These are phyloP conservation scores for Amyloporia xantha DNA, from an alignment of 768 basidiomycete genomes.

Conservation along the genomic window DNA sequence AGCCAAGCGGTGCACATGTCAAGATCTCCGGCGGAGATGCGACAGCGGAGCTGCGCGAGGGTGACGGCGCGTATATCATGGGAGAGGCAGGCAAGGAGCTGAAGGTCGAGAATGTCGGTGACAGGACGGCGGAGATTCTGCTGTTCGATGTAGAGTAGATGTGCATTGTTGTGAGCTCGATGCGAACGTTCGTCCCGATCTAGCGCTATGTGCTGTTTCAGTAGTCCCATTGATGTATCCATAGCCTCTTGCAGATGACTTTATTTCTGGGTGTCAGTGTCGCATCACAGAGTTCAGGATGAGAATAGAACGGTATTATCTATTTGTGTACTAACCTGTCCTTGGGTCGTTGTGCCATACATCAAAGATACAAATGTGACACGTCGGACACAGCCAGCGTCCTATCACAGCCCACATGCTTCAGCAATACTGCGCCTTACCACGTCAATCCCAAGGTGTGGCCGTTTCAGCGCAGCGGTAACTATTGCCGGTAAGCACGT, in stretches of 20 bases:
- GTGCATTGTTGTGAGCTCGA: no score
- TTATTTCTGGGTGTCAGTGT: no score
- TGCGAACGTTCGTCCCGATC: no score
- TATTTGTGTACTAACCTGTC: no score
- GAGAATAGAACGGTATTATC: no score
- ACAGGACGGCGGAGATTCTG: constrained; percentile 62
- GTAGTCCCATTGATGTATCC: not conserved
- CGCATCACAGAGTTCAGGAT: no score
- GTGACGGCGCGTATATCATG: constrained; percentile 78
- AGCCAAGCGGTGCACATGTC: constrained; percentile 51
- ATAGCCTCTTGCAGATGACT: not conserved
- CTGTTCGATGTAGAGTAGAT: constrained; percentile 51
- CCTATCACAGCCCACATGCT: constrained; percentile 41
- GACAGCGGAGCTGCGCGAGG: constrained; percentile 63
- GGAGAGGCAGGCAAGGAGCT: constrained; percentile 39
- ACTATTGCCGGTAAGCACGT: constrained; percentile 63
- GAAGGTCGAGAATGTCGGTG: constrained; percentile 58
- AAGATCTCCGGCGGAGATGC: constrained; percentile 38
- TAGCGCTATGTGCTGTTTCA: not conserved
- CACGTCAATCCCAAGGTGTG: constrained; percentile 49
- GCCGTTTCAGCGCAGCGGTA: constrained; percentile 43
- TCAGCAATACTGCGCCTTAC: constrained; percentile 53
- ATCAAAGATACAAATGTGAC: not conserved
- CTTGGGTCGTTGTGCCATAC: no score
- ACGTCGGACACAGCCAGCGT: not conserved